Evolutionary conservation across 306 rosid species (phyloP).

Genomic region (Cucumis melo): DNA sequence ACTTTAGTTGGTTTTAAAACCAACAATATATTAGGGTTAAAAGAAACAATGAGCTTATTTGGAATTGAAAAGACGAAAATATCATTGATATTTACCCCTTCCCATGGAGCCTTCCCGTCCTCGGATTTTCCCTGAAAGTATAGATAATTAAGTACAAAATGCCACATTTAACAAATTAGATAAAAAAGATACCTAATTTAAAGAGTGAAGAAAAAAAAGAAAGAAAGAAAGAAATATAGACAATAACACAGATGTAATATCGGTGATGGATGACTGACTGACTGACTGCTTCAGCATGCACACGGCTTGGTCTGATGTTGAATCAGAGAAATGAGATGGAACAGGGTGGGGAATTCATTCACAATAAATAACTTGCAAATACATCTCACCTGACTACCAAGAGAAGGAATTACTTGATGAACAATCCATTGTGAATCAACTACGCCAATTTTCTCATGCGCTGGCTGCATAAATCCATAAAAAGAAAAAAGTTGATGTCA

Average conservation of each 20-base stretch:
- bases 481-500: neutral
- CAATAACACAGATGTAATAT: neutral
- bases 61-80: neutral
- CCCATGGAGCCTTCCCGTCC: conserved; percentile 49
- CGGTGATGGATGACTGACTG: neutral
- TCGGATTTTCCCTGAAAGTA: conserved; percentile 54
- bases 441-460: conserved; percentile 92
- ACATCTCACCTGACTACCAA: conserved; percentile 66
- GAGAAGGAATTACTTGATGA: conserved; percentile 95
- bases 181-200: neutral
- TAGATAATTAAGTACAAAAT: neutral
- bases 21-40: neutral
- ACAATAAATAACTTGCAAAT: neutral
- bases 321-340: neutral
- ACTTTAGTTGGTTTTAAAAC: neutral
- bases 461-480: conserved; percentile 45
- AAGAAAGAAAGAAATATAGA: neutral
- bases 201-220: neutral
- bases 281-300: neutral
- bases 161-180: neutral
- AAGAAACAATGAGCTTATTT: neutral
- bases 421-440: conserved; percentile 96
- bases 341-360: neutral
- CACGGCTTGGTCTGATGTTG: neutral
- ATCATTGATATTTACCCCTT: conserved; percentile 41